phyloP scores from a whole-genome alignment of 306 rosid species.

The Trifolium pratense region DNA sequence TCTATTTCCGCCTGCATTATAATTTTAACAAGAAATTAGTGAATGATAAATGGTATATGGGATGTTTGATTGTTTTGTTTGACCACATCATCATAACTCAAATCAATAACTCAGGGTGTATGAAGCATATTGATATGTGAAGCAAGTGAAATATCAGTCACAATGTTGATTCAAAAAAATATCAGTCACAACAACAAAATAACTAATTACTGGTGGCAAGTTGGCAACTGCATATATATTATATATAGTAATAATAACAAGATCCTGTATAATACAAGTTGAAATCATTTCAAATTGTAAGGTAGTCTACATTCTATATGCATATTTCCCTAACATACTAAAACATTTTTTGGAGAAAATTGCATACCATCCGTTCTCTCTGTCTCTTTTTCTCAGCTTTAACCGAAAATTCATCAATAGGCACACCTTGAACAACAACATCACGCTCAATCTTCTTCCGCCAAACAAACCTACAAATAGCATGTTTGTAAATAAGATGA shows the following conservation, averaged over 20 bases:
- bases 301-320: background rate
- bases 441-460: slow-evolving; percentile 94
- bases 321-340: background rate
- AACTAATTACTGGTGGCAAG: slow-evolving; percentile 1
- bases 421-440: slow-evolving; percentile 63
- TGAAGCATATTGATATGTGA: background rate
- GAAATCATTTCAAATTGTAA: background rate
- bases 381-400: slow-evolving; percentile 81
- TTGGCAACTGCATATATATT: background rate
- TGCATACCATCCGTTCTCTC: slow-evolving; percentile 80
- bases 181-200: background rate
- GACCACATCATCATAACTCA: slow-evolving; percentile 1
- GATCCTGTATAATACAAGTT: background rate
- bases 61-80: background rate
- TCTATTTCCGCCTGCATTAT: slow-evolving; percentile 87
- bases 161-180: too few relatives aligned
- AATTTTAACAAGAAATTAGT: slow-evolving; percentile 21
- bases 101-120: background rate
- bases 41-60: background rate
- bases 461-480: slow-evolving; percentile 86
- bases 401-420: slow-evolving; percentile 67
- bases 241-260: background rate
- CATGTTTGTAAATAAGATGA: slow-evolving; percentile 9
- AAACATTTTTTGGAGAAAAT: background rate
- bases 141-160: too few relatives aligned